These are phyloP conservation scores for Skeletonema costatum DNA, from an alignment of 108 stramenopile species.

Conservation along the genomic window DNA sequence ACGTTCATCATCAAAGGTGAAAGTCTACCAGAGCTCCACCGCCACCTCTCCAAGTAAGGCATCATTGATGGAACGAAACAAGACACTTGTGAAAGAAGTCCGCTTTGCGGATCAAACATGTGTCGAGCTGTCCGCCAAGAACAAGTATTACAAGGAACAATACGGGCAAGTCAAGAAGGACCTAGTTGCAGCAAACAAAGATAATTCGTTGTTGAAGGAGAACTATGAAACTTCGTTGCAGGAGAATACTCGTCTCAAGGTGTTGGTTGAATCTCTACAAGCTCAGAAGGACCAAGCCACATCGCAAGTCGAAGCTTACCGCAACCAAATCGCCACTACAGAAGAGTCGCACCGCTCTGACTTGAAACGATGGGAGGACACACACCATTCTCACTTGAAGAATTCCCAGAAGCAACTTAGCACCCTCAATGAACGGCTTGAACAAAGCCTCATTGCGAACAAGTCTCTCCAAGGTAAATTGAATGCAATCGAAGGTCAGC, in stretches of 20 bases:
- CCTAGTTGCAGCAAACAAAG: slow-evolving; percentile 10
- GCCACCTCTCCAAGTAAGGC: slow-evolving; percentile 18
- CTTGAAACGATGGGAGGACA: slow-evolving; percentile 21
- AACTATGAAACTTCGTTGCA: slow-evolving; percentile 21
- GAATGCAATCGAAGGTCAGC: slow-evolving; percentile 12
- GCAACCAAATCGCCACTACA: slow-evolving; percentile 9
- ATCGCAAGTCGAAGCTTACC: slow-evolving; percentile 27
- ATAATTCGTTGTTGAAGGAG: slow-evolving; percentile 4
- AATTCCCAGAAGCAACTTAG: slow-evolving; percentile 33
- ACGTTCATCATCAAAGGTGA: neutral
- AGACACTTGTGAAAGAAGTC: slow-evolving; percentile 82
- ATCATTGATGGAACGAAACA: slow-evolving; percentile 69
- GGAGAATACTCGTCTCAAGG: slow-evolving; percentile 35
- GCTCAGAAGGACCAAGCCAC: slow-evolving; percentile 18
- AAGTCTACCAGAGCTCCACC: neutral
- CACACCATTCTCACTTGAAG: slow-evolving; percentile 27
- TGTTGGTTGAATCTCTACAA: slow-evolving; percentile 20
- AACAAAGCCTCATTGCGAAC: slow-evolving; percentile 19
- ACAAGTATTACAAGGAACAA: slow-evolving; percentile 34
- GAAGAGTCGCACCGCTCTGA: slow-evolving; percentile 20
- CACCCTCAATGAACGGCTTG: slow-evolving; percentile 27
- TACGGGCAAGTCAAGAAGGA: slow-evolving; percentile 1
- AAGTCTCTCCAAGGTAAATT: slow-evolving; percentile 28
- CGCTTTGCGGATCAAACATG: slow-evolving; percentile 88
- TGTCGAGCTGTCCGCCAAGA: slow-evolving; percentile 65